Percentiles rank a stretch among this genome's conserved stretches.
phyloP scores from a whole-genome alignment of 495 filamentous ascomycete genomes.

The Trichoderma virens region DNA sequence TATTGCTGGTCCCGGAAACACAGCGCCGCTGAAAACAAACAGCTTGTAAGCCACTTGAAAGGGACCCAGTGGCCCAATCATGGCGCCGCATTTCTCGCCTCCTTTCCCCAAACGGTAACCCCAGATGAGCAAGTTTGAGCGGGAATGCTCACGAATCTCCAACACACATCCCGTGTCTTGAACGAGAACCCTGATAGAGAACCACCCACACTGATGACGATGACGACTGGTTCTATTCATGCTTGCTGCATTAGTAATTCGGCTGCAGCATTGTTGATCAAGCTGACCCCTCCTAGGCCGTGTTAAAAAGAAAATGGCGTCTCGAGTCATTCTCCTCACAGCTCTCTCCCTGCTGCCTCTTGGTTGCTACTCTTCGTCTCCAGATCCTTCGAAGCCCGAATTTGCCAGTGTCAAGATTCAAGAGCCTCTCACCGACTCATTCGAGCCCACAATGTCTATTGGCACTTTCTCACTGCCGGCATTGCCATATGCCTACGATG shows the following conservation, averaged over 20 bases:
- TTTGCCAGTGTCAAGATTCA: background rate
- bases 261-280: no score
- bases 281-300: background rate
- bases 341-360: conserved; percentile 3
- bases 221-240: background rate
- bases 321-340: background rate
- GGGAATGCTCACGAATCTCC: conserved; percentile 11
- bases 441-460: conserved; percentile 21
- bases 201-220: background rate
- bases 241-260: background rate
- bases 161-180: background rate
- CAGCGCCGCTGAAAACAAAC: background rate
- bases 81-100: background rate
- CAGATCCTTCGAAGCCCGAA: background rate
- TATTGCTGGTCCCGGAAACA: background rate
- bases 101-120: conserved; percentile 4
- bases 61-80: conserved; percentile 9
- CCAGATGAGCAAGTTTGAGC: conserved; percentile 13
- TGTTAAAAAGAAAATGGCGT: background rate
- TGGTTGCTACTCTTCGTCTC: background rate
- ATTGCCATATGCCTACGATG: conserved; percentile 40
- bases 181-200: background rate
- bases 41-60: background rate
- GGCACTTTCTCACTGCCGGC: conserved; percentile 30
- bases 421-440: background rate